Evolutionary conservation across 2,329 filamentous ascomycete genomes (phyloP).

Genomic region (Stachybotrys elegans): DNA sequence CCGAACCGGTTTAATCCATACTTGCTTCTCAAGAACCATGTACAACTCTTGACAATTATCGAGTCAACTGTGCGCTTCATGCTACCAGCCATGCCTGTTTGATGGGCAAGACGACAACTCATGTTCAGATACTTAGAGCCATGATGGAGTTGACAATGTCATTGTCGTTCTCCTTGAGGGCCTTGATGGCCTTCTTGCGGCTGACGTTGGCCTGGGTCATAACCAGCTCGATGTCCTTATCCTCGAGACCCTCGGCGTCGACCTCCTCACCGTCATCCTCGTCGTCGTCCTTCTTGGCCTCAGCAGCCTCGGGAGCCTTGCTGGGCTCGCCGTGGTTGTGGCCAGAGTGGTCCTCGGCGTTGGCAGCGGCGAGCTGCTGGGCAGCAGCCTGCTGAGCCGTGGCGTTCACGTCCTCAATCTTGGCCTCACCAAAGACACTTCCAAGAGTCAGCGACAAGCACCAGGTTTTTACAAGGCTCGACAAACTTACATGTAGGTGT

Average conservation of each 20-base stretch:
- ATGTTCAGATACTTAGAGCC: constrained; percentile 76
- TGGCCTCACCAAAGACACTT: constrained; percentile 99
- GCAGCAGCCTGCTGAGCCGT: constrained; percentile 93
- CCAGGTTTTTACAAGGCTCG: too few species aligned
- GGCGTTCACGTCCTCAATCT: constrained; percentile 99
- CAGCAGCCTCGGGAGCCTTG: constrained; percentile 56
- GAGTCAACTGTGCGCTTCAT: constrained; percentile 19
- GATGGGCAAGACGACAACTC: too few species aligned
- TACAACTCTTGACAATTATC: constrained; percentile 22
- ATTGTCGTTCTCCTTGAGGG: constrained; percentile 98
- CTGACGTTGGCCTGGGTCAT: constrained; percentile 97
- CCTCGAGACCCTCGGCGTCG: constrained; percentile 88
- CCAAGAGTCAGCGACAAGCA: constrained; percentile 9
- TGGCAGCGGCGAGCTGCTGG: constrained; percentile 80
- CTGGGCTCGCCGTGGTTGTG: constrained; percentile 68
- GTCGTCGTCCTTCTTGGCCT: constrained; percentile 64
- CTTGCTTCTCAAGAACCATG: constrained; percentile 18
- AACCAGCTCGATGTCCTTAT: constrained; percentile 99
- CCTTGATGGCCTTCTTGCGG: constrained; percentile 98
- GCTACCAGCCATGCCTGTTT: constrained; percentile 13
- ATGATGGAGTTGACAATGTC: constrained; percentile 99
- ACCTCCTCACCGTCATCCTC: constrained; percentile 96
- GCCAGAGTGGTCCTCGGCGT: constrained; percentile 62
- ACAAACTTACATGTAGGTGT: constrained; percentile 97
- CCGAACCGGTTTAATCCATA: too few species aligned